These are phyloP conservation scores for Calvatia gigantea DNA, from an alignment of 768 basidiomycete species.

Conservation along the genomic window DNA sequence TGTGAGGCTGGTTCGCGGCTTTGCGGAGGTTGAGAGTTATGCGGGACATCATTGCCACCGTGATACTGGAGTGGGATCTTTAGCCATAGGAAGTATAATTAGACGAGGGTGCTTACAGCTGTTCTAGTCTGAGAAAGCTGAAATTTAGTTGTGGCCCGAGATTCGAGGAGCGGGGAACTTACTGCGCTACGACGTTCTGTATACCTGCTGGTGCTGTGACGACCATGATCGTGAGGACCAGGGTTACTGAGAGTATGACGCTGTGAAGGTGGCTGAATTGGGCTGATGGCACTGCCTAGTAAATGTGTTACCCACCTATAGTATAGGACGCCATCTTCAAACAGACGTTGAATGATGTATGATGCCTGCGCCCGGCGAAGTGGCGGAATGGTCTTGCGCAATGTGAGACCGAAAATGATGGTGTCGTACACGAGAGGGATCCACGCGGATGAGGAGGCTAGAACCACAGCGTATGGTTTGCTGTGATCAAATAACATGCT, in stretches of 20 bases:
- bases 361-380: constrained; percentile 28
- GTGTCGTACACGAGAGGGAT: constrained; percentile 49
- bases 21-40: constrained; percentile 59
- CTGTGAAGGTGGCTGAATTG: constrained; percentile 21
- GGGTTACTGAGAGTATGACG: constrained; percentile 41
- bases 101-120: constrained; percentile 28
- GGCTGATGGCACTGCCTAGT: background rate
- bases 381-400: constrained; percentile 34
- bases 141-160: background rate
- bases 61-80: constrained; percentile 12
- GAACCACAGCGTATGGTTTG: constrained; percentile 26
- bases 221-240: constrained; percentile 44
- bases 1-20: constrained; percentile 18
- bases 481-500: constrained; percentile 36
- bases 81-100: background rate
- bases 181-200: constrained; percentile 48
- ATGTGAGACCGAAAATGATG: constrained; percentile 35
- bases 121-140: constrained; percentile 31
- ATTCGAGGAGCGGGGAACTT: constrained; percentile 18
- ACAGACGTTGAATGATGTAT: constrained; percentile 37
- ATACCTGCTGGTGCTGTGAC: constrained; percentile 38
- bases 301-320: constrained; percentile 30
- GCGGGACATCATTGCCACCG: constrained; percentile 62
- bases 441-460: constrained; percentile 48
- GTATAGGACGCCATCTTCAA: constrained; percentile 45